phyloP scores from a whole-genome alignment of 805 yeast species.

The Ogataea paradorogensis region DNA sequence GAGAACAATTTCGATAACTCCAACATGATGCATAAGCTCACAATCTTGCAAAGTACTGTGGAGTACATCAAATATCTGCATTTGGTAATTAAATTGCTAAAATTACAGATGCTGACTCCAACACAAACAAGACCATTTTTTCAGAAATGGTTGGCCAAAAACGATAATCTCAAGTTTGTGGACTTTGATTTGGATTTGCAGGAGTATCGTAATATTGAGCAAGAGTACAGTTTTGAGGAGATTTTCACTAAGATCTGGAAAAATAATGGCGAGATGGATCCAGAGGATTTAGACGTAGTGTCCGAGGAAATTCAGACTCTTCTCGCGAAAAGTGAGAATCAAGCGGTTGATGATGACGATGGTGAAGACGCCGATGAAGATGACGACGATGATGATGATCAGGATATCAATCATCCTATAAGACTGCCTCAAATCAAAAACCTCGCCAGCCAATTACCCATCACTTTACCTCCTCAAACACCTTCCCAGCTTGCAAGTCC shows the following conservation, averaged over 20 bases:
- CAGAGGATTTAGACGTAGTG: slow-evolving; percentile 28
- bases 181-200: slow-evolving; percentile 57
- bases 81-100: slow-evolving; percentile 50
- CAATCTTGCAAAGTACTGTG: slow-evolving; percentile 78
- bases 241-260: slow-evolving; percentile 30
- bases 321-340: slow-evolving; percentile 4
- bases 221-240: slow-evolving; percentile 49
- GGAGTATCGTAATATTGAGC: slow-evolving; percentile 55
- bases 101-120: slow-evolving; percentile 37
- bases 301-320: slow-evolving; percentile 21
- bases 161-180: slow-evolving; percentile 45
- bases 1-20: slow-evolving; percentile 32
- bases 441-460: background rate
- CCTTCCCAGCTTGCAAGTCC: slow-evolving; percentile 22
- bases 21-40: slow-evolving; percentile 65
- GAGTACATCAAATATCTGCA: slow-evolving; percentile 75
- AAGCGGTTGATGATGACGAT: slow-evolving; percentile 5
- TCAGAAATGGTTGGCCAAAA: slow-evolving; percentile 31
- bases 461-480: background rate
- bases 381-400: background rate
- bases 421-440: background rate
- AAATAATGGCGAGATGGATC: slow-evolving; percentile 28
- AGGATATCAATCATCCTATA: background rate
- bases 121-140: slow-evolving; percentile 22
- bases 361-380: background rate